Base-by-base conservation (phyloP, 805 yeast genomes). In the Yarrowia phangngaensis region DNA sequence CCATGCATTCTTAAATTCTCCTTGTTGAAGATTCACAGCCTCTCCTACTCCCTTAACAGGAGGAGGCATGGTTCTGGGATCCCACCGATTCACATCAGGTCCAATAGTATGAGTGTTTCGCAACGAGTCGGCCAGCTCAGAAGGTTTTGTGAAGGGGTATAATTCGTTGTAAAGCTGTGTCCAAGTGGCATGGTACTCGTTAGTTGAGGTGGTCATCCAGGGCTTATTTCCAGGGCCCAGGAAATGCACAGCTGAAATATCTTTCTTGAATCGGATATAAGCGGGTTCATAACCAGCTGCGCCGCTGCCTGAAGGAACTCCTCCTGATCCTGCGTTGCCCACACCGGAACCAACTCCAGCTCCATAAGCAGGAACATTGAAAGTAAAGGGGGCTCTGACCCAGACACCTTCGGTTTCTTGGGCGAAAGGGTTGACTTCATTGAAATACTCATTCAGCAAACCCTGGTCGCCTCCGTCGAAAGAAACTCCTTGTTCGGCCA, bases 381-480 rank as follows among this genome's bases (percentile, higher is more conserved):
- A 90, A 35, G 77, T 57, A 58, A 89, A 90, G 2, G 97, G 89
- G 38, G 92, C 66, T 36, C 77, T 72, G 23, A 70, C 64, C 96
- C 97, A 89, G 7, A 28, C 14, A n/a, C 36, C 35, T 22, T 15
- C 17, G 8, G 31, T 5, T 8, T 24, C 31, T 0, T 9, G 15
- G 8, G 11, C 13, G 9, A 40, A 23, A 14, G 20, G 24, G 24
- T 47, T 52, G 48, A 65, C 63, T 2, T 60, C 57, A 11, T 52
- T 56, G 61, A 84, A 86, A 58, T 75, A 82, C 59, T 84, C 84
- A 64, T 88, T 88, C 54, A 88, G 69, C 27, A 88, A 70, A 9
- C 97, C 97, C 64, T 88, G 97, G 65, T 88, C 97, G 2, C 95
- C 90, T 31, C 95, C 95, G 64, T 88, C 97, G 57, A 86, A 84